Evolutionary conservation across 179 eudicot genomes (phyloP), one percentile per base, ranked within the genome.

Genomic region (Beta corolliflora): DNA sequence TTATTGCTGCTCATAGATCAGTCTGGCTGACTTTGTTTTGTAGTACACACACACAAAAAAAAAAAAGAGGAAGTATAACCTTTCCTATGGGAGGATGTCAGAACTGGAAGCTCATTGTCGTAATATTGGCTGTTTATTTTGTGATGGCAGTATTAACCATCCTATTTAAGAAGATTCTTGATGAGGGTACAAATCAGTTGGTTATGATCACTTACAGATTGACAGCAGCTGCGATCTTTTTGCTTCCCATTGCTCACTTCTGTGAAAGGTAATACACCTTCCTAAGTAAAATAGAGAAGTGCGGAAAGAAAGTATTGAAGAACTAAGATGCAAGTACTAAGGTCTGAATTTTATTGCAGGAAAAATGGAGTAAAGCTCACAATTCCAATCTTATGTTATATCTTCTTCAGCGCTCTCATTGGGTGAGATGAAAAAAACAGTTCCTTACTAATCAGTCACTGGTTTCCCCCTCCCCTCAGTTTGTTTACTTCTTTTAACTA

Each of bases 321-420:
- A 76, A 53, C 41, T 55, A 16, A 23, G 14, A 6, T 58, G 55
- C n/a, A 64, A 45, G 41, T 36, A 36, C 36, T 75, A 65, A 44
- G 7, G 36, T 18, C 29, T 80, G 36, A 71, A 64, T 58, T 84
- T 60, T 82, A 60, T 87, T 89, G 87, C 91, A 94, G 98, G 93
- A 88, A 88, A 76, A 83, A 78, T 60, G 82, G 87, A 83, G 77
- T 76, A 9, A 90, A 83, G 82, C 91, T 93, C 56, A 93, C 97
- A 36, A 70, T 70, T 19, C 63, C 82, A 19, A 80, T 93, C 58
- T 45, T 90, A 8, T 83, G 89, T 71, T 80, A 86, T 59, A 90
- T 92, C 80, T 94, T 94, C 86, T 73, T 93, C 61, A 89, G 92
- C 79, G 95, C 91, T 11, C 85, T 94, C 29, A 45, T 93, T 25